Conservation (phyloP, 83 land plant genomes). For the Picea mariana region DNA sequence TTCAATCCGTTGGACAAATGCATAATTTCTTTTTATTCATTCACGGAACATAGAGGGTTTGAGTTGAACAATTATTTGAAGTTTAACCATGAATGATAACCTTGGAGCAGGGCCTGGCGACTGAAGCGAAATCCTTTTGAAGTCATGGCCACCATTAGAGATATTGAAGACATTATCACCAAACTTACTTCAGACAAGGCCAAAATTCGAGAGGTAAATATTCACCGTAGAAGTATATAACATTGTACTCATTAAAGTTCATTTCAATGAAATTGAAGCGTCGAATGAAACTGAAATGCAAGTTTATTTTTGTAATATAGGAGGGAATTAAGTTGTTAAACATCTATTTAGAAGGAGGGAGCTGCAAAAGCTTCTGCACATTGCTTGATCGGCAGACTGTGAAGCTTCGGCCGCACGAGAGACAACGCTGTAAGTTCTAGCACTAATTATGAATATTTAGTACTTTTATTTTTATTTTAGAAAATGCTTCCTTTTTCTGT, state of each 20-base stretch:
- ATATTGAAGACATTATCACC: conserved; percentile 53
- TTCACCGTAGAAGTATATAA: too few relatives aligned
- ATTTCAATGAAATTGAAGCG: neutral
- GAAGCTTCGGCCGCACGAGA: conserved; percentile 30
- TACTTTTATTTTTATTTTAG: too few relatives aligned
- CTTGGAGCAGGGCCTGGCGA: too few relatives aligned
- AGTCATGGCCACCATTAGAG: conserved; percentile 42
- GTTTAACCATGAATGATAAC: too few relatives aligned
- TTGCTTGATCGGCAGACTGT: conserved; percentile 46
- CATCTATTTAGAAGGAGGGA: conserved; percentile 60
- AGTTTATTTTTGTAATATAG: conserved; percentile 19
- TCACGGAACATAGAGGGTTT: too few relatives aligned
- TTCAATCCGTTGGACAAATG: too few relatives aligned
- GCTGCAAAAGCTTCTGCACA: conserved; percentile 40
- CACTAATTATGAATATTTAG: neutral
- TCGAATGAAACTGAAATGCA: neutral
- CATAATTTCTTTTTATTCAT: too few relatives aligned
- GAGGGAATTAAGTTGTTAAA: conserved; percentile 60
- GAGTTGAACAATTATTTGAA: too few relatives aligned
- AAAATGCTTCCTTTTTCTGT: too few relatives aligned
- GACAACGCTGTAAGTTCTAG: conserved; percentile 38
- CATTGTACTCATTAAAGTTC: neutral
- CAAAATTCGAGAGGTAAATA: conserved; percentile 51
- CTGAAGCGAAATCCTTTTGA: too few relatives aligned
- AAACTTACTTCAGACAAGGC: conserved; percentile 65